Evolutionary conservation across 495 filamentous ascomycete genomes (phyloP).

Genomic region (Venustampulla echinocandica): DNA sequence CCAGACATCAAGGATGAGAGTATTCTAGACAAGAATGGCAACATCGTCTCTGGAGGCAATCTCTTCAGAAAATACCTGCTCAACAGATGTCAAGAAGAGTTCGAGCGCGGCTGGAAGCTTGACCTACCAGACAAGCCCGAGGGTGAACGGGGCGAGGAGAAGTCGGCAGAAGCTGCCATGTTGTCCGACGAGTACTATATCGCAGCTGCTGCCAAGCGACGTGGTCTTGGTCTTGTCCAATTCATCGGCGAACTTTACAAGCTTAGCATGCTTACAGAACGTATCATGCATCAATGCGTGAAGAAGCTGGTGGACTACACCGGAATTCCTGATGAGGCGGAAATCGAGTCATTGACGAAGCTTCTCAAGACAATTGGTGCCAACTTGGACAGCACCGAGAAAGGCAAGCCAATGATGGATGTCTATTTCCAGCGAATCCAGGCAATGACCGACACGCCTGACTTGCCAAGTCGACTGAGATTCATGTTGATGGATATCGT

Average conservation of each 20-base stretch:
- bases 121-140: slow-evolving; percentile 77
- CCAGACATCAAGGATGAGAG: slow-evolving; percentile 90
- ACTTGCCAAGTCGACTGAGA: slow-evolving; percentile 73
- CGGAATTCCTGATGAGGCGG: slow-evolving; percentile 86
- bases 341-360: slow-evolving; percentile 89
- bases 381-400: slow-evolving; percentile 73
- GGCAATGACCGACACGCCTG: slow-evolving; percentile 63
- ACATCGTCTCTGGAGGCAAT: slow-evolving; percentile 81
- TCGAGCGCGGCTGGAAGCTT: slow-evolving; percentile 96
- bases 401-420: slow-evolving; percentile 76
- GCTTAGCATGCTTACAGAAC: slow-evolving; percentile 93
- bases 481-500: slow-evolving; percentile 97
- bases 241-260: slow-evolving; percentile 99
- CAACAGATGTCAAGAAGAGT: slow-evolving; percentile 97
- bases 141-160: slow-evolving; percentile 43
- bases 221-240: slow-evolving; percentile 93
- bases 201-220: slow-evolving; percentile 91
- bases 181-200: slow-evolving; percentile 96
- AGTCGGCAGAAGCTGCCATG: slow-evolving; percentile 63
- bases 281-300: slow-evolving; percentile 99
- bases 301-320: slow-evolving; percentile 93
- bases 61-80: slow-evolving; percentile 98
- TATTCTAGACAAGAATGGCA: slow-evolving; percentile 75
- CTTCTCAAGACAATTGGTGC: slow-evolving; percentile 83
- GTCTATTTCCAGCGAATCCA: slow-evolving; percentile 88